phyloP scores from a whole-genome alignment of 495 filamentous ascomycete genomes.

The Lasiosphaeris hirsuta region DNA sequence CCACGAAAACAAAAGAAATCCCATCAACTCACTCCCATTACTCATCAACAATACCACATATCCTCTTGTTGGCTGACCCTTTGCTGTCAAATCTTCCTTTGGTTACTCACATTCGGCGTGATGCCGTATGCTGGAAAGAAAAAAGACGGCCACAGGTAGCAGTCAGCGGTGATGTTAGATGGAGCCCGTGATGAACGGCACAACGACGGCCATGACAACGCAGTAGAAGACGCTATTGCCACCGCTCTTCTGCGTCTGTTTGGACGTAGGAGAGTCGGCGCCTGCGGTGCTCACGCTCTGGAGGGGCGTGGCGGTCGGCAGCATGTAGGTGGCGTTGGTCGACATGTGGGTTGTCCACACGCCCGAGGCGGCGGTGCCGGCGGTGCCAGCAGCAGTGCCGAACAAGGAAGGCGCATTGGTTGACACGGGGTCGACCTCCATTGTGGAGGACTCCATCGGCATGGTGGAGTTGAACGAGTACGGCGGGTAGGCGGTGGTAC shows the following conservation, averaged over 20 bases:
- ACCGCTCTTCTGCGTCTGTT: not conserved
- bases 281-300: not conserved
- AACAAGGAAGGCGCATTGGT: not conserved
- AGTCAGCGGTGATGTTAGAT: too few relatives aligned
- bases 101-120: too few relatives aligned
- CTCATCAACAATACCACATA: too few relatives aligned
- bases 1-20: too few relatives aligned
- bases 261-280: not conserved
- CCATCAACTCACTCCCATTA: too few relatives aligned
- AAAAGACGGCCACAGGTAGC: too few relatives aligned
- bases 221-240: conserved; percentile 2
- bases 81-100: too few relatives aligned
- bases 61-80: too few relatives aligned
- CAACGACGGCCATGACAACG: not conserved
- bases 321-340: not conserved
- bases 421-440: not conserved
- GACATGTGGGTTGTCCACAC: not conserved
- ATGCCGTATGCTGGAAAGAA: too few relatives aligned
- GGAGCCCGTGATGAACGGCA: too few relatives aligned
- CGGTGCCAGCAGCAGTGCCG: not conserved
- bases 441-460: not conserved
- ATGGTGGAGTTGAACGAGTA: too few relatives aligned
- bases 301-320: not conserved
- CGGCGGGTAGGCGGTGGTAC: too few relatives aligned
- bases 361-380: not conserved